Percentiles rank a stretch among this genome's conserved stretches.
Conservation (phyloP, 192 early-diverging fungal genomes). For the Paraglomus brasilianum region DNA sequence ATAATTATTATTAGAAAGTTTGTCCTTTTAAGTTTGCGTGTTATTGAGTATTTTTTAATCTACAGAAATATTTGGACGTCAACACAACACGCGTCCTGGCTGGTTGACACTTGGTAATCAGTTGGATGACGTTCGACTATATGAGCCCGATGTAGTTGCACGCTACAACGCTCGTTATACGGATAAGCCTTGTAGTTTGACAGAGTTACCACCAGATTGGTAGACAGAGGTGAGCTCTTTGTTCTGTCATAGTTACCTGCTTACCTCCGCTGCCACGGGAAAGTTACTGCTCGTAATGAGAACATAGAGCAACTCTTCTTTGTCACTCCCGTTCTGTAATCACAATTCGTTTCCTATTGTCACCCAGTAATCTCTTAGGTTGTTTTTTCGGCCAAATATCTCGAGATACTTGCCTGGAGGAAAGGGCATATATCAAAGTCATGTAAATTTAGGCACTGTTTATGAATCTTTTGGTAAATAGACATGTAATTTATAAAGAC, state of each 20-base stretch:
- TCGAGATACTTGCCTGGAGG: conserved; percentile 81
- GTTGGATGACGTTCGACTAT: conserved; percentile 52
- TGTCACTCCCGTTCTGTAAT: too few relatives aligned
- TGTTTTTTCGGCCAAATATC: conserved; percentile 96
- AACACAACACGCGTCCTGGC: conserved; percentile 58
- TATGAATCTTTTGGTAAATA: not conserved
- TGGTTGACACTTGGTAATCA: conserved; percentile 69
- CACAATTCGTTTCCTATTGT: conserved; percentile 96
- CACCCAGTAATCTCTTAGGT: conserved; percentile 94
- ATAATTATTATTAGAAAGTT: too few relatives aligned
- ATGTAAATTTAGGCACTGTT: not conserved
- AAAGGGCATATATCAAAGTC: conserved; percentile 6
- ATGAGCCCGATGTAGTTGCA: conserved; percentile 47
- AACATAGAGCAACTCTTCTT: too few relatives aligned
- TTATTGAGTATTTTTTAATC: conserved; percentile 1
- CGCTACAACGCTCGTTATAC: conserved; percentile 37
- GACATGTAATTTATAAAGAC: not conserved
- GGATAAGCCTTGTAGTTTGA: conserved; percentile 31
- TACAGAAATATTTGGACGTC: conserved; percentile 59
- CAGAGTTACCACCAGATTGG: conserved; percentile 24
- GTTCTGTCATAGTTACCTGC: too few relatives aligned
- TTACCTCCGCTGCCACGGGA: too few relatives aligned
- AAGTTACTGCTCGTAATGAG: too few relatives aligned
- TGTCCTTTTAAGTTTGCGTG: not conserved
- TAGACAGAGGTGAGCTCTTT: too few relatives aligned